phyloP scores from a whole-genome alignment of 2,329 filamentous ascomycete genomes.

The Penicillium vulpinum region DNA sequence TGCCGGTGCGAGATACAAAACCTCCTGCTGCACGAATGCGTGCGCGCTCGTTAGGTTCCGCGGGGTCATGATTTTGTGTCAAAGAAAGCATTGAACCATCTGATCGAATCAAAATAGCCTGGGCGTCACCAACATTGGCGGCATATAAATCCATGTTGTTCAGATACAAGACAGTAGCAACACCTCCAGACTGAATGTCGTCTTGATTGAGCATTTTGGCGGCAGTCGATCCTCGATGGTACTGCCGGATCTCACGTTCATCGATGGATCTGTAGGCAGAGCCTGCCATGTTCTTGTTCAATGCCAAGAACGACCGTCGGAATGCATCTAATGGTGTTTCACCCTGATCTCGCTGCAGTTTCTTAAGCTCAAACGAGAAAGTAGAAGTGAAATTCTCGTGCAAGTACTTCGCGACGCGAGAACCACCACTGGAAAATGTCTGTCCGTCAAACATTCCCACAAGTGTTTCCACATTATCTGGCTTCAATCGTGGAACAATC shows the following conservation, averaged over 20 bases:
- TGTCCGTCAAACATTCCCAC: slow-evolving; percentile 97
- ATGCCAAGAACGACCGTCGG: slow-evolving; percentile 76
- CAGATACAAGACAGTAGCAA: slow-evolving; percentile 88
- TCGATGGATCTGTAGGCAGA: slow-evolving; percentile 78
- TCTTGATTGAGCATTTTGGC: slow-evolving; percentile 81
- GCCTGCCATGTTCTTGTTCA: slow-evolving; percentile 93
- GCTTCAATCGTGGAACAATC: slow-evolving; percentile 87
- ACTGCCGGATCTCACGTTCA: slow-evolving; percentile 61
- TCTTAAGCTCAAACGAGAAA: slow-evolving; percentile 78
- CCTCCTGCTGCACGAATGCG: slow-evolving; percentile 93
- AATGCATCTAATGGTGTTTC: slow-evolving; percentile 83
- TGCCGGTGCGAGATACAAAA: slow-evolving; percentile 92
- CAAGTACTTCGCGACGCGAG: slow-evolving; percentile 92
- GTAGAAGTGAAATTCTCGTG: slow-evolving; percentile 92
- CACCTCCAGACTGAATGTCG: slow-evolving; percentile 84
- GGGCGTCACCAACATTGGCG: slow-evolving; percentile 91
- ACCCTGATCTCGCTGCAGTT: slow-evolving; percentile 62
- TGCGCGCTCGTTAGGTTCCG: slow-evolving; percentile 77
- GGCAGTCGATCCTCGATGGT: slow-evolving; percentile 69
- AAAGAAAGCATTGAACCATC: slow-evolving; percentile 81
- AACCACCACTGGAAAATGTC: slow-evolving; percentile 81
- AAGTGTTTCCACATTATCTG: slow-evolving; percentile 84
- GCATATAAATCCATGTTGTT: slow-evolving; percentile 88
- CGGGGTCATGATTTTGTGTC: slow-evolving; percentile 90
- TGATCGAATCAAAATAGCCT: slow-evolving; percentile 91